These are phyloP conservation scores for Barnettozyma wickerhamii DNA, from an alignment of 805 yeast species.

Conservation along the genomic window DNA sequence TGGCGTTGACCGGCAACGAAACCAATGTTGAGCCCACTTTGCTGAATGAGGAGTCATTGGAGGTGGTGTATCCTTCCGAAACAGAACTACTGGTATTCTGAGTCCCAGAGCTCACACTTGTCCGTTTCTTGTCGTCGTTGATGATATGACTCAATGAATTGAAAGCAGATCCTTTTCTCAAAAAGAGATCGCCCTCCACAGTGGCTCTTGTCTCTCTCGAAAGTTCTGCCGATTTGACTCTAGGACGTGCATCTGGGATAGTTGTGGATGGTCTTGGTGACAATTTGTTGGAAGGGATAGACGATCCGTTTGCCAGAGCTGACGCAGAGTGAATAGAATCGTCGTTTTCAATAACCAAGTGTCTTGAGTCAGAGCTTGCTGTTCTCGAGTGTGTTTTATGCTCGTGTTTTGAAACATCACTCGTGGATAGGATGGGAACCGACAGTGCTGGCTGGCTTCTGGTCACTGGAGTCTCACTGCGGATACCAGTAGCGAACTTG, in stretches of 20 bases:
- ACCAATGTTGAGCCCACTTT: conserved; percentile 49
- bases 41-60: conserved; percentile 32
- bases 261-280: neutral
- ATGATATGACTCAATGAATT: conserved; percentile 24
- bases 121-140: conserved; percentile 18
- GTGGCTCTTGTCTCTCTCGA: conserved; percentile 21
- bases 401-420: neutral
- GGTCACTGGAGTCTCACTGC: neutral
- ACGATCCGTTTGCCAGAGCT: neutral
- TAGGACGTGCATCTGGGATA: conserved; percentile 10
- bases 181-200: conserved; percentile 30
- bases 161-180: conserved; percentile 14
- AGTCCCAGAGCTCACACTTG: conserved; percentile 14
- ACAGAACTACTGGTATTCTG: conserved; percentile 1
- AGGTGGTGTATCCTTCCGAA: conserved; percentile 4
- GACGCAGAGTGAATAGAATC: neutral
- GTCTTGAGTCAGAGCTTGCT: conserved; percentile 6
- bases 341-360: neutral
- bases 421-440: neutral
- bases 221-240: conserved; percentile 23
- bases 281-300: neutral
- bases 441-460: neutral
- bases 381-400: conserved; percentile 7
- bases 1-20: conserved; percentile 62
- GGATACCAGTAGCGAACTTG: conserved; percentile 21